Evolutionary conservation across 2,329 filamentous ascomycete genomes (phyloP), one percentile per base, ranked within the genome.

Genomic region (Aspergillus neoniger): DNA sequence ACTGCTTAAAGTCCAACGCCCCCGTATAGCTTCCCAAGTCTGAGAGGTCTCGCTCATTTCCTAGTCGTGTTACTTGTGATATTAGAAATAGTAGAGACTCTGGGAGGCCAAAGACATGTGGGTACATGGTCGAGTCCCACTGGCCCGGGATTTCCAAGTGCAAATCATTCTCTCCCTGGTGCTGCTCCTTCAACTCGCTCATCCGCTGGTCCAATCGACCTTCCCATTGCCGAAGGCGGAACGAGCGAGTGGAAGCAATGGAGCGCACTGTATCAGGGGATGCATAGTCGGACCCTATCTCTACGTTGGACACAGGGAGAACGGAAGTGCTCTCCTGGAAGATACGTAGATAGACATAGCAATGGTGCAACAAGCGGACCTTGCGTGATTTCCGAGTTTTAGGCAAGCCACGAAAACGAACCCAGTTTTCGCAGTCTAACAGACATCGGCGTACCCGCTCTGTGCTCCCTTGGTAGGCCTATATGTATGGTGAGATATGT

Each of bases 301-400:
- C 50, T 10, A 36, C 15, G 8, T n/a, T 19, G 15, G 15, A 30
- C 9, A 48, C 7, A n/a, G 55, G 54, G 21, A 51, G 49, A 6
- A 60, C 28, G 9, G 56, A 54, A 12, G 55, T 60, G 39, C 79
- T 82, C 63, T 82, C 80, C n/a, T 78, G 71, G 17, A 82, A 76
- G 0, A 82, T 74, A 0, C 81, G 76, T 5, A 80, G 69, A 53
- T 78, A 80, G 0, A 76, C 78, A 60, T 82, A 82, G 67, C 80
- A 80, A 59, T 82, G 80, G 59, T 82, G 81, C 0, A 83, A 65
- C 0, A 82, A 64, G 2, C 80, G 76, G 0, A 76, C 68, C 19
- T 80, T 78, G 15, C 78, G 74, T 1, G 79, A 78, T 41, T 79
- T 80, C 7, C 65, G 68, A 4, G 72, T 73, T 5, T 71, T 69